These are phyloP conservation scores for Coniella vitis DNA, from an alignment of 2,329 filamentous ascomycete genomes.

Conservation along the genomic window DNA sequence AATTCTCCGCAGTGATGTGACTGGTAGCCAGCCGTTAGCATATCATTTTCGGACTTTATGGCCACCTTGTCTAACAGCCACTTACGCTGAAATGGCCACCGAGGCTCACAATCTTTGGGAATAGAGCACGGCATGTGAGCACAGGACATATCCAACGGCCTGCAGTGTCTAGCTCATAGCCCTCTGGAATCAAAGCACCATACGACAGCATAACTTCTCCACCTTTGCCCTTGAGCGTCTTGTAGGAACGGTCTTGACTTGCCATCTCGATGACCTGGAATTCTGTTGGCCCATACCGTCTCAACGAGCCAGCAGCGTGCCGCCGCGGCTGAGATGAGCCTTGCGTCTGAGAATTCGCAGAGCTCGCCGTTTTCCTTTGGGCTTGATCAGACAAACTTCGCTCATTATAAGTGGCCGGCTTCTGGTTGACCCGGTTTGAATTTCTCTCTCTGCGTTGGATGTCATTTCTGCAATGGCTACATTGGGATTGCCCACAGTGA, in stretches of 20 bases:
- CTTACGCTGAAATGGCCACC: slow-evolving; percentile 19
- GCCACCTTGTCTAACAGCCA: background rate
- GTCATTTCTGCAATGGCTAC: slow-evolving; percentile 2
- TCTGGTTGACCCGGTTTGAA: background rate
- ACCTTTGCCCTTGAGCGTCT: slow-evolving; percentile 7
- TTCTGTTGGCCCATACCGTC: slow-evolving; percentile 5
- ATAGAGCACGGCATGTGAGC: slow-evolving; percentile 17
- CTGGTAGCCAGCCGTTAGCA: background rate
- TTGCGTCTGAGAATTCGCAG: background rate
- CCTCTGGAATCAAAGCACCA: slow-evolving; percentile 19
- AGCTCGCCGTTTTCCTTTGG: background rate
- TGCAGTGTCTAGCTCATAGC: slow-evolving; percentile 17
- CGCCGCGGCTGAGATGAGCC: background rate
- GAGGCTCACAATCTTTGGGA: slow-evolving; percentile 11
- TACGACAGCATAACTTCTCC: slow-evolving; percentile 5
- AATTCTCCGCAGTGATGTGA: slow-evolving; percentile 6
- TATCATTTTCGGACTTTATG: background rate
- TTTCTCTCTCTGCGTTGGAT: background rate
- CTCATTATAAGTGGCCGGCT: slow-evolving; percentile 5
- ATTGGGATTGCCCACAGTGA: slow-evolving; percentile 11
- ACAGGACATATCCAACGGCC: slow-evolving; percentile 22
- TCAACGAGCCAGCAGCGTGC: background rate
- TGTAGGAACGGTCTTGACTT: slow-evolving; percentile 10
- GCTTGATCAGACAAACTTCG: slow-evolving; percentile 8
- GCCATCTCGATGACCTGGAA: slow-evolving; percentile 7